Evolutionary conservation across 2,329 filamentous ascomycete genomes (phyloP), one percentile per base, ranked within the genome.

Genomic region (Stachybotrys chartarum): DNA sequence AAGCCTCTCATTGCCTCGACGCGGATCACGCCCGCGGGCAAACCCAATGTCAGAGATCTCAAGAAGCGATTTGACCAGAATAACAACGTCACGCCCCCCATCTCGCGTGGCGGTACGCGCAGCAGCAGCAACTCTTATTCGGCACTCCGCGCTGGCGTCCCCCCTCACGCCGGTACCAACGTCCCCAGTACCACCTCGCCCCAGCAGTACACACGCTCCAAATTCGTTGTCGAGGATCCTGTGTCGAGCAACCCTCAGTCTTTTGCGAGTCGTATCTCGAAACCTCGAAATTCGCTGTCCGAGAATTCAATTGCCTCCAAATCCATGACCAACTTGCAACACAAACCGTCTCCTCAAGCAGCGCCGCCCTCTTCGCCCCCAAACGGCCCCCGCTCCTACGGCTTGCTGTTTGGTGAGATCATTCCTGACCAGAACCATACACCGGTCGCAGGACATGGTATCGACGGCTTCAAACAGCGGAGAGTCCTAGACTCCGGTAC

Each of bases 31-130:
- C 63, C 72, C 61, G 59, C 63, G 11, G 61, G 66, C 48, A 80
- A 87, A 61, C 78, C 84, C n/a, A 92, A 87, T 57, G 88, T 94
- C 62, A 90, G 87, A 72, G 89, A 94, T 66, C 77, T 94, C 59
- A 85, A 89, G 64, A 90, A 86, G 70, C 85, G 82, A 54, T 94
- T 93, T 72, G 88, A 93, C 69, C 83, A 86, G 65, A 84, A 78
- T 61, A 24, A 24, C 35, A 75, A 69, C 59, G 56, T 59, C 47
- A 58, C 63, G 51, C 64, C 69, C 57, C 63, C 69, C 48, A 66
- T 72, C 54, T 61, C 69, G 55, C 72, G 72, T 58, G 72, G 35
- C 35, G 35, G 10, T 70, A 60, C 66, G 70, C 53, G 56, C 66
- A 45, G 69, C 70, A 61, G 69, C 71, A 47, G 45, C 16, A 17